Evolutionary conservation across 805 yeast species (phyloP).

Genomic region (Cyberlindnera maritima): DNA sequence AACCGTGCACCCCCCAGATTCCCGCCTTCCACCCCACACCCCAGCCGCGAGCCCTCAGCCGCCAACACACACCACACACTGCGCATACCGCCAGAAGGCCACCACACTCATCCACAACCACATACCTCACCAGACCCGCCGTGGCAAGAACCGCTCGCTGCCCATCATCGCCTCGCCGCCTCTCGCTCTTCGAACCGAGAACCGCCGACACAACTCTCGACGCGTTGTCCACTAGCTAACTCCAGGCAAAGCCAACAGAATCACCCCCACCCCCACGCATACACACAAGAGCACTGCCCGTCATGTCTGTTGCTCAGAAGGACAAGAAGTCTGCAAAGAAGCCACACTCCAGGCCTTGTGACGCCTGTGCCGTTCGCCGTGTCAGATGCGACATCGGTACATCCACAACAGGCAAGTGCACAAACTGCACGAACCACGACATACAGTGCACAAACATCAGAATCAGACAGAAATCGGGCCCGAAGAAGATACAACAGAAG

Average conservation of each 20-base stretch:
- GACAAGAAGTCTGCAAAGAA: slow-evolving; percentile 1
- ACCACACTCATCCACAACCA: neutral
- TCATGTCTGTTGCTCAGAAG: neutral
- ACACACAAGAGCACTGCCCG: no score
- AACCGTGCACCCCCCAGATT: neutral
- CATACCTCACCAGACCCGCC: neutral
- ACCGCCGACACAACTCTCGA: neutral
- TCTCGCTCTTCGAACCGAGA: neutral
- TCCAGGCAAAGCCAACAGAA: neutral
- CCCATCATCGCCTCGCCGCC: no score
- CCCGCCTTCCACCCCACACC: neutral
- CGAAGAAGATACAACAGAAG: slow-evolving; percentile 24
- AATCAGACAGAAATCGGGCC: slow-evolving; percentile 26
- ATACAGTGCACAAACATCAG: slow-evolving; percentile 25
- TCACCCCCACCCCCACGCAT: no score
- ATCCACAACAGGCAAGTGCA: slow-evolving; percentile 15
- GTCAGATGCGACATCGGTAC: slow-evolving; percentile 24
- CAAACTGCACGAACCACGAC: slow-evolving; percentile 24
- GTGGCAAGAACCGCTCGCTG: neutral
- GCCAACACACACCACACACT: neutral
- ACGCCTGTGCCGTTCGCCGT: slow-evolving; percentile 28
- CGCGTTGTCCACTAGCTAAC: neutral
- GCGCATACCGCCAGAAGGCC: neutral
- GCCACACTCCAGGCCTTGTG: slow-evolving; percentile 24
- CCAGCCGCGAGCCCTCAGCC: neutral